Percentiles rank a stretch among this genome's conserved stretches.
Evolutionary conservation across 352 stramenopile species (phyloP).

Genomic region (Globisporangium canariense): DNA sequence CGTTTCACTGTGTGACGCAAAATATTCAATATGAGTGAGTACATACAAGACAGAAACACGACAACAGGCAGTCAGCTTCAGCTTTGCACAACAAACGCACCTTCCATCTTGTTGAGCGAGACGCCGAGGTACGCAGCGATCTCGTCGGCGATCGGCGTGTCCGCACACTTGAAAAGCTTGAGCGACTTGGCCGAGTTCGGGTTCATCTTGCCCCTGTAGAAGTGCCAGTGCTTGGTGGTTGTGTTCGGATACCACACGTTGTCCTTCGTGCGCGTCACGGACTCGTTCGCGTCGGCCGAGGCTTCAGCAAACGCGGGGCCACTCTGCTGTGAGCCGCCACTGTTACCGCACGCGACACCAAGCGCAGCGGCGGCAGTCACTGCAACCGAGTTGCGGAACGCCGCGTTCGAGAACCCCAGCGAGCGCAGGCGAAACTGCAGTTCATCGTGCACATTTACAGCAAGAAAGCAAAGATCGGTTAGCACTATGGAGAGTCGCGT

Average conservation of each 20-base stretch:
- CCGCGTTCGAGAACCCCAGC: slow-evolving; percentile 8
- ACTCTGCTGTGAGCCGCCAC: slow-evolving; percentile 19
- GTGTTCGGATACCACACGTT: slow-evolving; percentile 71
- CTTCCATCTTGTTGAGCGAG: slow-evolving; percentile 71
- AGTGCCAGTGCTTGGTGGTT: slow-evolving; percentile 87
- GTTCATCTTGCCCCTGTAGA: slow-evolving; percentile 87
- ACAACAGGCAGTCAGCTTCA: not conserved
- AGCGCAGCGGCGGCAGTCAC: slow-evolving; percentile 33
- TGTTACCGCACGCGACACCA: slow-evolving; percentile 30
- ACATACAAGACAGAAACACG: not conserved
- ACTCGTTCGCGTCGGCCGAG: slow-evolving; percentile 5
- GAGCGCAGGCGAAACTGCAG: slow-evolving; percentile 9
- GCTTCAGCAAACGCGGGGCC: slow-evolving; percentile 12
- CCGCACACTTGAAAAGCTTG: slow-evolving; percentile 88
- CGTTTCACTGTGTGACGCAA: not conserved
- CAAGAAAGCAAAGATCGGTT: not conserved
- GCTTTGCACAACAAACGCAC: slow-evolving; percentile 19
- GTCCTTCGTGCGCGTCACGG: slow-evolving; percentile 24
- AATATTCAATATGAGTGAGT: not conserved
- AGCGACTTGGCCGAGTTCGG: slow-evolving; percentile 76
- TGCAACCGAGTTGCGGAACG: slow-evolving; percentile 21
- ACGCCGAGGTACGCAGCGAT: slow-evolving; percentile 81
- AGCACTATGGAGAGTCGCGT: no score
- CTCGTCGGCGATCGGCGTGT: slow-evolving; percentile 84
- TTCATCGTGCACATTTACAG: not conserved